These are phyloP conservation scores for Wickerhamiella allomyrinae DNA, from an alignment of 805 yeast species.

Conservation along the genomic window DNA sequence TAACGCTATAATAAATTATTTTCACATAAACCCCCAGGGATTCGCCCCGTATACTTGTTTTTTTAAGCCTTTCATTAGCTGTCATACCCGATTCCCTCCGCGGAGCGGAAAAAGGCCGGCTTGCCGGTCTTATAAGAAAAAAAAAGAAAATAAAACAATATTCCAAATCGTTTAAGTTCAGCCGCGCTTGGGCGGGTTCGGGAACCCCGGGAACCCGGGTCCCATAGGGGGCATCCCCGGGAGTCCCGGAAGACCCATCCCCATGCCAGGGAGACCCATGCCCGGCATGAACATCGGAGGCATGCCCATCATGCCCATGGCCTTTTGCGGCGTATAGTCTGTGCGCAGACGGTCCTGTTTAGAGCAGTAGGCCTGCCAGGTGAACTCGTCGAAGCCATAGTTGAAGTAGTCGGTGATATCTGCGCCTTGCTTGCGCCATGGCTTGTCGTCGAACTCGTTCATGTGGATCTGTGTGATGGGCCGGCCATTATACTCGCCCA, in stretches of 20 bases:
- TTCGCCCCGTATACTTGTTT: no score
- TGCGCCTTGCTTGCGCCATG: slow-evolving; percentile 97
- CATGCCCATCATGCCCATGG: slow-evolving; percentile 32
- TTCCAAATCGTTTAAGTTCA: slow-evolving; percentile 4
- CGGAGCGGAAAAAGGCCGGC: no score
- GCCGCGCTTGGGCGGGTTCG: slow-evolving; percentile 14
- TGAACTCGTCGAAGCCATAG: slow-evolving; percentile 89
- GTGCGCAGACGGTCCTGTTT: slow-evolving; percentile 73
- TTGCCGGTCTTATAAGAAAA: no score
- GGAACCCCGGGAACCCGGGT: slow-evolving; percentile 9
- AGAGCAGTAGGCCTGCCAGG: slow-evolving; percentile 86
- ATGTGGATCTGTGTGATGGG: slow-evolving; percentile 72
- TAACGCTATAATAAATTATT: no score
- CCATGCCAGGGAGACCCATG: slow-evolving; percentile 14
- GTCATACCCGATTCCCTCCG: not conserved
- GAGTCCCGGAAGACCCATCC: slow-evolving; percentile 14
- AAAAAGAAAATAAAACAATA: no score
- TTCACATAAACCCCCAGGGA: no score
- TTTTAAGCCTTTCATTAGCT: no score
- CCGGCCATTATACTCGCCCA: slow-evolving; percentile 62
- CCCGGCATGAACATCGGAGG: slow-evolving; percentile 18
- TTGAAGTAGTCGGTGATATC: slow-evolving; percentile 90
- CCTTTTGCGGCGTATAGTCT: slow-evolving; percentile 61
- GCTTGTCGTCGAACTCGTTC: slow-evolving; percentile 78
- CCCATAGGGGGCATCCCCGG: slow-evolving; percentile 13